Evolutionary conservation across 1,284 basidiomycete species (phyloP).

Genomic region (Boletus hoseneyae): DNA sequence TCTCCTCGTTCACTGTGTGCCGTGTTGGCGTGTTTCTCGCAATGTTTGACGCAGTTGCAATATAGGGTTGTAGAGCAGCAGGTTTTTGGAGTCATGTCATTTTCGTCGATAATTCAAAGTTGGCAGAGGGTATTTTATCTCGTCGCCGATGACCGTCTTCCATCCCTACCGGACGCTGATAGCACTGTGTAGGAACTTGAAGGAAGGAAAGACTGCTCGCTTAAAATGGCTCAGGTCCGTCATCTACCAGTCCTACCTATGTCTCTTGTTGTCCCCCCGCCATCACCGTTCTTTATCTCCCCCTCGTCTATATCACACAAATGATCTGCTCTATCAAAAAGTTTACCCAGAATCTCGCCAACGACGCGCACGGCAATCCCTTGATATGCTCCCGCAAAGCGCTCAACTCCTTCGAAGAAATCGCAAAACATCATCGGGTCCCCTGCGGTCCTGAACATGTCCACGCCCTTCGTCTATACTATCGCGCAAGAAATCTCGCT

Average conservation of each 20-base stretch:
- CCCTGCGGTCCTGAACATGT: constrained; percentile 83
- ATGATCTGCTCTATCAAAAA: too few relatives aligned
- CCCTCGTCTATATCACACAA: too few relatives aligned
- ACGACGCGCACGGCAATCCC: too few relatives aligned
- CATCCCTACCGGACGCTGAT: constrained; percentile 91
- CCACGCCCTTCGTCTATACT: constrained; percentile 76
- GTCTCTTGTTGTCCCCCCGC: too few relatives aligned
- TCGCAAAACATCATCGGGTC: constrained; percentile 75
- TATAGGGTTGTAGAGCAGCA: constrained; percentile 41
- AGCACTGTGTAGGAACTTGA: constrained; percentile 58
- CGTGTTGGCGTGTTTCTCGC: not conserved
- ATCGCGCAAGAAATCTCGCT: constrained; percentile 39
- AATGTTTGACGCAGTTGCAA: not conserved
- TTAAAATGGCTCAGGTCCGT: too few relatives aligned
- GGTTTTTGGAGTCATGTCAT: constrained; percentile 66
- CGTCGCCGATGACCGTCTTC: constrained; percentile 91
- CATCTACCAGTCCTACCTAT: too few relatives aligned
- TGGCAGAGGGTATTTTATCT: constrained; percentile 99
- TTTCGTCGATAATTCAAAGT: constrained; percentile 86
- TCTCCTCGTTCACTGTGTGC: constrained; percentile 12
- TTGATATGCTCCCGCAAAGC: constrained; percentile 50
- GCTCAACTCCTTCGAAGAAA: constrained; percentile 38
- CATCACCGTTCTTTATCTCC: too few relatives aligned
- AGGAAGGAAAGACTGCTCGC: too few relatives aligned
- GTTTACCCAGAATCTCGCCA: too few relatives aligned